A percentile compares a stretch with the other conserved stretches of the same genome.
Conservation (phyloP, 2,329 filamentous ascomycete species). For the Pleoardoris graminearum region DNA sequence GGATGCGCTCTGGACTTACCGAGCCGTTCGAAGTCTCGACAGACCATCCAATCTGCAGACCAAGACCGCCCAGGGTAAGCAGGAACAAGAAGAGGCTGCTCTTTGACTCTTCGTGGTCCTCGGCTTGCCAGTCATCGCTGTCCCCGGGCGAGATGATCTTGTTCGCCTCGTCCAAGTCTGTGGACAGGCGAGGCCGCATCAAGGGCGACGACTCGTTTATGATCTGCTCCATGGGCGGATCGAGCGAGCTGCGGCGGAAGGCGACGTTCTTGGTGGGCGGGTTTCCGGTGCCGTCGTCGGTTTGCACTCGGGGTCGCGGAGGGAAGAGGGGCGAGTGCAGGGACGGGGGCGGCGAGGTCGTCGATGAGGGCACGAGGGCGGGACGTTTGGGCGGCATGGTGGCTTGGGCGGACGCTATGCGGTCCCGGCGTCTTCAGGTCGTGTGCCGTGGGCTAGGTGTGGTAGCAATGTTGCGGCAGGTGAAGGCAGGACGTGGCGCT, state of each 20-base stretch:
- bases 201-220: slow-evolving; percentile 44
- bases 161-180: slow-evolving; percentile 37
- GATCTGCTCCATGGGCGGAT: slow-evolving; percentile 25
- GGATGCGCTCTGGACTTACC: slow-evolving; percentile 45
- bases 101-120: slow-evolving; percentile 66
- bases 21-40: slow-evolving; percentile 94
- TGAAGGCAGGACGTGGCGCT: neutral
- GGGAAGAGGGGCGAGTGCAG: neutral
- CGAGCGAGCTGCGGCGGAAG: slow-evolving; percentile 36
- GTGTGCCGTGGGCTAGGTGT: neutral
- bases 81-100: slow-evolving; percentile 84
- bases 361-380: slow-evolving; percentile 5
- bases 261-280: slow-evolving; percentile 41
- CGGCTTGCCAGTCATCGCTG: slow-evolving; percentile 48
- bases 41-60: slow-evolving; percentile 91
- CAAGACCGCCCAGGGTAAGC: slow-evolving; percentile 83
- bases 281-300: slow-evolving; percentile 7
- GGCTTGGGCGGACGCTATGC: slow-evolving; percentile 5
- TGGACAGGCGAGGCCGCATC: slow-evolving; percentile 33
- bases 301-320: slow-evolving; percentile 13
- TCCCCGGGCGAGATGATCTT: slow-evolving; percentile 40
- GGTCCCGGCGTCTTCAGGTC: neutral
- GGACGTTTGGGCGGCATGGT: slow-evolving; percentile 17
- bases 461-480: neutral
- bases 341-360: slow-evolving; percentile 1